Evolutionary conservation across 768 basidiomycete species (phyloP).

Genomic region (Suillus clintonianus): DNA sequence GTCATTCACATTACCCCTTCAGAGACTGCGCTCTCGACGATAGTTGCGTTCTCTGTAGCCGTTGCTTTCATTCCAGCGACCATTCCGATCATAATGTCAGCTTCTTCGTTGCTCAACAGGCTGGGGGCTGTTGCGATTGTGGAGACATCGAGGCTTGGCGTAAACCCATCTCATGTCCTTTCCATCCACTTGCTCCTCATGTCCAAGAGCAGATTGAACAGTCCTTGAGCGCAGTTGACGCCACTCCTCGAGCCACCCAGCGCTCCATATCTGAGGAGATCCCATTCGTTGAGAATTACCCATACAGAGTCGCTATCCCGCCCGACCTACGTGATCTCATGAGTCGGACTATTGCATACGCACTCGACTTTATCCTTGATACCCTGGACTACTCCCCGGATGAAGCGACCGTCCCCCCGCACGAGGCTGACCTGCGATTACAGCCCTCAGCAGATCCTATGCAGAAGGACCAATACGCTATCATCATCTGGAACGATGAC

Average conservation of each 20-base stretch:
- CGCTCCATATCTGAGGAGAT: conserved; percentile 48
- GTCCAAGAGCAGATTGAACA: conserved; percentile 21
- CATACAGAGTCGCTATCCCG: conserved; percentile 56
- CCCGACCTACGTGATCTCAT: conserved; percentile 74
- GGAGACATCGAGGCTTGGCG: conserved; percentile 92
- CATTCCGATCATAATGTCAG: conserved; percentile 89
- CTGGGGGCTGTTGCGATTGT: conserved; percentile 94
- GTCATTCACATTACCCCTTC: conserved; percentile 7
- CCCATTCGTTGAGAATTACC: conserved; percentile 62
- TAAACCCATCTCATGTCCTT: conserved; percentile 62
- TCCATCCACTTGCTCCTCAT: conserved; percentile 59
- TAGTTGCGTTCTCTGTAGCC: conserved; percentile 86
- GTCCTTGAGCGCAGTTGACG: conserved; percentile 22
- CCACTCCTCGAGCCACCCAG: conserved; percentile 45
- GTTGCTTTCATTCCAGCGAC: conserved; percentile 87
- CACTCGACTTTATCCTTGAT: conserved; percentile 81
- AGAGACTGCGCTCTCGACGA: conserved; percentile 93
- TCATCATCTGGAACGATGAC: conserved; percentile 96
- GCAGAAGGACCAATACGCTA: conserved; percentile 76
- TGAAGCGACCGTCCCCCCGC: conserved; percentile 65
- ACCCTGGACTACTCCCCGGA: conserved; percentile 83
- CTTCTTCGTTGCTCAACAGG: conserved; percentile 91
- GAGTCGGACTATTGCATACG: conserved; percentile 71
- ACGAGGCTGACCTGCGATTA: conserved; percentile 68
- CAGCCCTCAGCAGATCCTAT: conserved; percentile 79